Base-by-base conservation (phyloP, 2,329 filamentous ascomycete genomes). In the Claviceps digitariae region DNA sequence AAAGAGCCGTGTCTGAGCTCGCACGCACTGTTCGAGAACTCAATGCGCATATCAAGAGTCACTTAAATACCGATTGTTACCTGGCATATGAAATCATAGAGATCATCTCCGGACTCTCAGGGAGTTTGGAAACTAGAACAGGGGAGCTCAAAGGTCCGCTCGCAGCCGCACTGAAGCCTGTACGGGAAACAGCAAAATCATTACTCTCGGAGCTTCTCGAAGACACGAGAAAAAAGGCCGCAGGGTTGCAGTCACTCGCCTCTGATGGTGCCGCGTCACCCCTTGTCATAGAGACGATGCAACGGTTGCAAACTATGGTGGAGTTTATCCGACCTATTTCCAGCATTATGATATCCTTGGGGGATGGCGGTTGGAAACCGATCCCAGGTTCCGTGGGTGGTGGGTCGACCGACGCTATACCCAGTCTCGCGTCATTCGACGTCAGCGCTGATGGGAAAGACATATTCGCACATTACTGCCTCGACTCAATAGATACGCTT, bases 71-170 rank as follows among this genome's bases (percentile, higher is more conserved):
- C 0, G 93, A 98, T 67, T 97, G 91, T 68, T 97, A 88, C 66
- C 78, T 98, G 49, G 90, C 90, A 8, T 98, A 95, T 66, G 93
- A 98, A 65, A 87, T 97, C 34, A 87, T 94, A 34, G 91, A 95
- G 62, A 87, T 96, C 56, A 82, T 97, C 48, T 87, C 88, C 0
- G 79, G 78, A 13, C 76, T 95, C 48, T 90, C 89, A 2, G 84
- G 83, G 53, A 83, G 85, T 41, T 73, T 98, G 4, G 91, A 95
- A 57, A 78, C 80, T 4, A 83, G 85, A 56, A 95, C 90, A 0
- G 89, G 89, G 2, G 89, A 95, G 62, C 76, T 96, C 54, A 95
- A 95, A 65, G 75, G 80, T 31, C 79, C 88, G 6, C 80, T 98
- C 51, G 84, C 87, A 5, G 88, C 94, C 52, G 87, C 89, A 9